Base-by-base conservation (phyloP, 176 grass and related monocot species). In the Juncus effusus region DNA sequence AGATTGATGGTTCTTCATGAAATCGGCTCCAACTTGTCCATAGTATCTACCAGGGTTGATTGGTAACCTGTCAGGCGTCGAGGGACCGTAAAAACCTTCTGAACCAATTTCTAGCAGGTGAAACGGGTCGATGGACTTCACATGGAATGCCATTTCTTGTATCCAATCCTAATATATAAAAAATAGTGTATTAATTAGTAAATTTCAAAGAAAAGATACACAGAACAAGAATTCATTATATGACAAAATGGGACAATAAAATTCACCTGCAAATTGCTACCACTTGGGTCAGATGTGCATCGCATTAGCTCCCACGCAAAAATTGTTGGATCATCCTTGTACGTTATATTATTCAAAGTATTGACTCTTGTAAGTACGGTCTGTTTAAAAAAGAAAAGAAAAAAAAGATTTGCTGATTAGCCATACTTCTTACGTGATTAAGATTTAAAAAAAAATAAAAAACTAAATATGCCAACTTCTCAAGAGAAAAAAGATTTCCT, bases 301-400 rank as follows among this genome's bases (percentile, higher is more conserved):
- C 64, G 77, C 2, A 91, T 91, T 38, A 91, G 65, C 78, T 91
- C 88, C 88, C 88, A 91, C 8, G 83, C 83, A 1, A 91, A 77
- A 62, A 91, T 87, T 36, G 88, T 87, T 42, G 88, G 77, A 39
- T 91, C 88, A 36, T 91, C 88, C 64, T 76, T 84, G 83, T 87
- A 91, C 28, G 45, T 39, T 59, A 91, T 58, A 28, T 78, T 76
- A 10, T 84, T 91, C 41, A 78, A 81, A 19, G 84, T 79, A 42
- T 91, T 91, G 9, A 84, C 80, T 70, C 88, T 91, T 14, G 56
- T 84, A 35, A 87, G 70, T 65, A 91, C 54, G 42, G 59, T 60
- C 87, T 84, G 76, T 15, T 51, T 14, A 38, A 80, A 35, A 74
- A 69, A 2, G 36, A 36, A 72, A 28, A 28, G 19, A 28, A 28